These are phyloP conservation scores for Blastobotrys illinoisensis DNA, from an alignment of 1,139 yeast genomes.

Conservation along the genomic window DNA sequence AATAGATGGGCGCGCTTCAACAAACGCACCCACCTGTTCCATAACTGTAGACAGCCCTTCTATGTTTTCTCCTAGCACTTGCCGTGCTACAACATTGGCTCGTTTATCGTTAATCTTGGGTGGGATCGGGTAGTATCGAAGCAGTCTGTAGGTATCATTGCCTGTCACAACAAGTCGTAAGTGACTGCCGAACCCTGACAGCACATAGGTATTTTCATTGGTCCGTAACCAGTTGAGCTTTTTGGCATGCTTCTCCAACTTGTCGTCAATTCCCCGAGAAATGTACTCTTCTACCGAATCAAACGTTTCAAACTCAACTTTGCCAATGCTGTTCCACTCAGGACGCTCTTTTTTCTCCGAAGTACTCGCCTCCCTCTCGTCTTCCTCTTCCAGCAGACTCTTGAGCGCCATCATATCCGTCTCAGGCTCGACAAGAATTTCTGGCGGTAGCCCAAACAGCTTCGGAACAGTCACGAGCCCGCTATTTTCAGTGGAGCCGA, in stretches of 20 bases:
- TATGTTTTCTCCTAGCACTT: not conserved
- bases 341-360: conserved; percentile 2
- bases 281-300: conserved; percentile 14
- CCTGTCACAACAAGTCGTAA: conserved; percentile 15
- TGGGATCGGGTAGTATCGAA: conserved; percentile 13
- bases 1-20: not conserved
- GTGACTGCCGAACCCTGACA: conserved; percentile 16
- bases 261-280: conserved; percentile 6
- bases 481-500: conserved; percentile 46
- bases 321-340: conserved; percentile 6
- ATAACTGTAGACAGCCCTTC: not conserved
- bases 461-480: conserved; percentile 63
- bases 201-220: conserved; percentile 15
- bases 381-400: conserved; percentile 4
- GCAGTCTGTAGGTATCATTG: conserved; percentile 4
- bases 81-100: not conserved
- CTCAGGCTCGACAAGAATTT: conserved; percentile 15
- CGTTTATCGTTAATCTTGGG: not conserved
- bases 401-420: conserved; percentile 6
- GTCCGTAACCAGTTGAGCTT: conserved; percentile 20
- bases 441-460: conserved; percentile 46
- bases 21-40: not conserved
- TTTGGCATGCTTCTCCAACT: conserved; percentile 4
- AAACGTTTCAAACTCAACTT: conserved; percentile 17
- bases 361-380: conserved; percentile 1